Evolutionary conservation across 495 filamentous ascomycete species (phyloP).

Genomic region (Tetracladium setigerum): DNA sequence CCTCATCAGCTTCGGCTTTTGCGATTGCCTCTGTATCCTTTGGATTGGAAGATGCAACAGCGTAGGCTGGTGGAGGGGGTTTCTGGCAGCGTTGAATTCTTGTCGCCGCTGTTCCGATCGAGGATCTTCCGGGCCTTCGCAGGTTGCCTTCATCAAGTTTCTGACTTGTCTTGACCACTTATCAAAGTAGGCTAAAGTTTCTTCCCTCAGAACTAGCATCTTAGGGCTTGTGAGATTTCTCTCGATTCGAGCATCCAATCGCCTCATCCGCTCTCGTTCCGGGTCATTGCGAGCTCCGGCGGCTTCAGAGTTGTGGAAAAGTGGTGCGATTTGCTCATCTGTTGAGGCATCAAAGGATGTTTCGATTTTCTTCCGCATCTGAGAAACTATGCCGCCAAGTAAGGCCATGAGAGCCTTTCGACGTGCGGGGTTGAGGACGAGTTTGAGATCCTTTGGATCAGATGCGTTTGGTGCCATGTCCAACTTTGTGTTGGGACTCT

Average conservation of each 20-base stretch:
- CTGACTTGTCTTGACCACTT: constrained; percentile 13
- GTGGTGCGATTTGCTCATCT: background rate
- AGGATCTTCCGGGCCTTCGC: constrained; percentile 14
- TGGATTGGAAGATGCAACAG: background rate
- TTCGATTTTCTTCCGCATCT: constrained; percentile 17
- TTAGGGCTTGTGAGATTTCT: constrained; percentile 7
- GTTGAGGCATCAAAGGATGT: constrained; percentile 12
- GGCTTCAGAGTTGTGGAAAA: background rate
- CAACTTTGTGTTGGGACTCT: too few relatives aligned
- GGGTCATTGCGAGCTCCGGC: background rate
- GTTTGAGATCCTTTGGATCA: constrained; percentile 18
- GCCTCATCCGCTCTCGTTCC: constrained; percentile 7
- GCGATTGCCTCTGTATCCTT: constrained; percentile 1
- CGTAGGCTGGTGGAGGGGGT: constrained; percentile 16
- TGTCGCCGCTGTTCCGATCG: constrained; percentile 14
- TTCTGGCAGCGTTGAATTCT: constrained; percentile 15
- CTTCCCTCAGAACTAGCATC: constrained; percentile 9
- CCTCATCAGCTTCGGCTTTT: constrained; percentile 18
- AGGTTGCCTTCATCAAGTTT: constrained; percentile 1
- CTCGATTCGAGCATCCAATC: constrained; percentile 14
- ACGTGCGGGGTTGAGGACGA: constrained; percentile 15
- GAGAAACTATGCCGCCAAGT: constrained; percentile 8
- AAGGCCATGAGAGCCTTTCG: constrained; percentile 11
- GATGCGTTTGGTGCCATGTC: constrained; percentile 16
- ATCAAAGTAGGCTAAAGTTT: constrained; percentile 16